Conservation (phyloP, 257 asterid genomes). For the Schizonepeta tenuifolia region DNA sequence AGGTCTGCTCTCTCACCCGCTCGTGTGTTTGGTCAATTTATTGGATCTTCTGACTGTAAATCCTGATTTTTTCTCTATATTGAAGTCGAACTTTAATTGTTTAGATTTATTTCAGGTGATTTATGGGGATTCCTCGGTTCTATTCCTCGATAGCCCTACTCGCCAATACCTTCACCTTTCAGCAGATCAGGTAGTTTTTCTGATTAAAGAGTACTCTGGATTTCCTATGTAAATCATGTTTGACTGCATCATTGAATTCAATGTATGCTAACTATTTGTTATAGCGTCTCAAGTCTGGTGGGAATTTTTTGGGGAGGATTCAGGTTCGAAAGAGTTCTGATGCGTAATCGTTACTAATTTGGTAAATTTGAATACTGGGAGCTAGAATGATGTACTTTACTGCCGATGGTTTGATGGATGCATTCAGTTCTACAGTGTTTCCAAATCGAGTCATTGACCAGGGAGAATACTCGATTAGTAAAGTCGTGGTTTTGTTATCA, state of each 20-base stretch:
- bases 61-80: constrained; percentile 1
- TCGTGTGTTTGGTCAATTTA: constrained; percentile 24
- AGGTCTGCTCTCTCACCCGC: constrained; percentile 40
- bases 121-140: constrained; percentile 63
- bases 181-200: constrained; percentile 43
- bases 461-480: neutral
- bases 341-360: constrained; percentile 10
- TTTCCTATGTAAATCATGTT: neutral
- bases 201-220: neutral
- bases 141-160: constrained; percentile 64
- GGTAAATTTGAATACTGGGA: neutral
- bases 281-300: constrained; percentile 1
- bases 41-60: constrained; percentile 32
- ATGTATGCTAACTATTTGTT: neutral
- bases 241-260: neutral
- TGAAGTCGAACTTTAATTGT: constrained; percentile 17
- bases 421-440: constrained; percentile 6
- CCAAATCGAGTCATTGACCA: neutral
- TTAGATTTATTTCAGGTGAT: constrained; percentile 50
- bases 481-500: neutral
- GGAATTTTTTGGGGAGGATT: neutral
- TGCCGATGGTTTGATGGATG: constrained; percentile 15
- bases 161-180: constrained; percentile 61
- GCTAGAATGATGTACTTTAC: neutral
- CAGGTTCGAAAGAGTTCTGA: neutral